A percentile compares a stretch with the other conserved stretches of the same genome.
Conservation (phyloP, 2,329 filamentous ascomycete genomes). For the Aureobasidium sp. region DNA sequence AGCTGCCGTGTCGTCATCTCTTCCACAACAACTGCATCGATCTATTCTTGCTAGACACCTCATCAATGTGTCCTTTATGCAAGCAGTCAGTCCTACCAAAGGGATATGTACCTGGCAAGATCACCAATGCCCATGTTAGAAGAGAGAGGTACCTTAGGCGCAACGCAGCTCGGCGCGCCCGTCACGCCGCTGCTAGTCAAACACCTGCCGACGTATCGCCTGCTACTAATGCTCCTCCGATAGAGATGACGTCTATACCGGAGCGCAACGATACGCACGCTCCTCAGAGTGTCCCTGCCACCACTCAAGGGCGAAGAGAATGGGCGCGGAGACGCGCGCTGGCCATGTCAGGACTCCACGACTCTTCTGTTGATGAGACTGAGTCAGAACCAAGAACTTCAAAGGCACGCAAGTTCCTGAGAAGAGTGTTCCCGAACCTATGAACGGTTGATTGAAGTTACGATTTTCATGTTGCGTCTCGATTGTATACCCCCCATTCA, state of each 20-base stretch:
- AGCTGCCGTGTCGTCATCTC: slow-evolving; percentile 84
- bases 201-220: not conserved
- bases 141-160: slow-evolving; percentile 62
- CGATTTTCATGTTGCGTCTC: not conserved
- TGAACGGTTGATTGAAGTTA: not conserved
- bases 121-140: slow-evolving; percentile 81
- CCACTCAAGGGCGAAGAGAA: slow-evolving; percentile 24
- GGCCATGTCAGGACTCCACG: slow-evolving; percentile 30
- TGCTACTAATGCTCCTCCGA: not conserved
- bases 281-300: not conserved
- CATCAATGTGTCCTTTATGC: slow-evolving; percentile 87
- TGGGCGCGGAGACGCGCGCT: slow-evolving; percentile 38
- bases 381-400: slow-evolving; percentile 16
- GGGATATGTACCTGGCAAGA: slow-evolving; percentile 47
- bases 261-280: not conserved
- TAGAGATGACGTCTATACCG: slow-evolving; percentile 10
- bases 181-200: not conserved
- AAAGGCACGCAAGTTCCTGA: not conserved
- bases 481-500: no score
- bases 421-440: not conserved
- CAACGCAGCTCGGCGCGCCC: slow-evolving; percentile 41
- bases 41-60: slow-evolving; percentile 66
- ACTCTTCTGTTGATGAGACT: slow-evolving; percentile 19
- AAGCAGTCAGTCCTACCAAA: slow-evolving; percentile 71
- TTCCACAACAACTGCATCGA: slow-evolving; percentile 93